Base-by-base conservation (phyloP, 371 early-diverging fungal species). In the Batkoa obscura region DNA sequence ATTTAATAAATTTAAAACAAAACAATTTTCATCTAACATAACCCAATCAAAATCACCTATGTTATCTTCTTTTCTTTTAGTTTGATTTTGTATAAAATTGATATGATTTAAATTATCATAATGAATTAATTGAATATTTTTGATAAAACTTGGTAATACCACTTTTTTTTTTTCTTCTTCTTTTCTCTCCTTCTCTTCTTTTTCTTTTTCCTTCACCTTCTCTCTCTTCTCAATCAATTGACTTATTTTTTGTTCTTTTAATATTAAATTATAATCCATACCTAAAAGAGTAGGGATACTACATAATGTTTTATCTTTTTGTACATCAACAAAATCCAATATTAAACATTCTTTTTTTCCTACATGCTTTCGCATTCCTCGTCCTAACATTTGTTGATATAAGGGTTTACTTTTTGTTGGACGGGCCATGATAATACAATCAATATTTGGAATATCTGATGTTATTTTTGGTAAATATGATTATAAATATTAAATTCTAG, bases 381-480 rank as follows among this genome's bases (percentile, higher is more conserved):
- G 76, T 2, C 95, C 95, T 54, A 95, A 68, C 95, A 95, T 95
- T 66, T 95, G 94, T 61, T 85, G 88, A 68, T 89, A 83, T 49
- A 95, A 70, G 1, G 77, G 83, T 8, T 69, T 62, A 9, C 86
- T 86, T 23, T 72, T 64, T 1, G 96, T 95, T 0, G 93, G 94
- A 4, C 92, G 71, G 0, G 88, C 89, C 73, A 94, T 78, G 2
- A 95, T 56, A 23, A 94, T 72, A 54, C 86, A 86, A 60, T 94
- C 95, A 31, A 92, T 83, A 8, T 65, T 65, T 1, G 95, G 92
- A 10, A 94, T 86, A 65, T 94, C 94, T 42, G 64, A 59, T 9
- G n/a, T n/a, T n/a, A n/a, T n/a, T n/a, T n/a, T n/a, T 5, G 4
- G 31, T 1, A 54, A 6, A 5, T 5, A 2, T 17, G 23, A 3